Base-by-base conservation (phyloP, 2,329 filamentous ascomycete species). In the Cercospora zeae-maydis region DNA sequence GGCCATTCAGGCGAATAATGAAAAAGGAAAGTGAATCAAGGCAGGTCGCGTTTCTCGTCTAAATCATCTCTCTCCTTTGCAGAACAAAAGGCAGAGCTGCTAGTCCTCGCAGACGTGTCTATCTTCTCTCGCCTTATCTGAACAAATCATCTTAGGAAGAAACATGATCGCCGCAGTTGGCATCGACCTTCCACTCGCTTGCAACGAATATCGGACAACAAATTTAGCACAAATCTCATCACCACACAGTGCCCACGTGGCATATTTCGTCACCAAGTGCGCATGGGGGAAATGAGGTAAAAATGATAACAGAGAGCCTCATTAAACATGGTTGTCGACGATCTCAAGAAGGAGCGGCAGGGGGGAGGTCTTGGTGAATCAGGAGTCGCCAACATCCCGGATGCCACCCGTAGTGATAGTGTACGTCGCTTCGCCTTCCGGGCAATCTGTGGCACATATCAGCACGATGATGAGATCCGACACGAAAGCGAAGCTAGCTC, bases 331-430 rank as follows among this genome's bases (percentile, higher is more conserved):
- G 39, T 45, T n/a, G 39, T 10, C 39, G 39, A 45, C 21, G 39
- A 45, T 45, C 16, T 45, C 39, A 24, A 52, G 27, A 52, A n/a
- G 11, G 11, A 21, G 9, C n/a, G 4, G 47, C 24, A 6, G 24
- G 27, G 24, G 24, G 24, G 3, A 52, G 7, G n/a, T 11, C 21
- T 36, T 13, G 42, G 16, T 51, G 27, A 19, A 31, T 72, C 61
- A 87, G 34, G 80, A 78, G 74, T 88, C 88, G 68, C 88, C 86
- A 1, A 86, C 83, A 72, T 89, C 86, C 62, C 83, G 86, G 75
- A 89, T 88, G 34, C 87, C 87, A 33, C 87, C 87, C 65, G 83
- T 86, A 30, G 86, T 89, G 69, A 90, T 90, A 66, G 89, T 81
- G 74, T 90, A 90, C 1, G 84, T 89, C 27, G 87, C 86, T 75